Conservation (phyloP, 1,284 basidiomycete species). For the Flammula alnicola region DNA sequence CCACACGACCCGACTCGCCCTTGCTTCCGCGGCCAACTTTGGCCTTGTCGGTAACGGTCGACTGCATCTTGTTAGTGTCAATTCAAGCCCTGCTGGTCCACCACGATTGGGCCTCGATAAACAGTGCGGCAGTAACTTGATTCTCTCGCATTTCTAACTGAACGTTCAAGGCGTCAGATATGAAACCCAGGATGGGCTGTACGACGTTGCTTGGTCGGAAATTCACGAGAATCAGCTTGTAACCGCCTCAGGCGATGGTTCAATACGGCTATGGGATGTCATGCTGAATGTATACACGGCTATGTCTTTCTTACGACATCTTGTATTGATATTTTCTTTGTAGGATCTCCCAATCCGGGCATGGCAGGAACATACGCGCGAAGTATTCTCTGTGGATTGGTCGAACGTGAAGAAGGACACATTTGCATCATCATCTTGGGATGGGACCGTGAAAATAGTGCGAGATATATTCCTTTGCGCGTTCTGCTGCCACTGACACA, state of each 20-base stretch:
- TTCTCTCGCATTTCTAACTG: slow-evolving; percentile 55
- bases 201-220: slow-evolving; percentile 92
- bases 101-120: slow-evolving; percentile 64
- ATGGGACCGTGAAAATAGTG: slow-evolving; percentile 88
- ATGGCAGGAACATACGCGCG: slow-evolving; percentile 93
- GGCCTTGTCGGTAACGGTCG: slow-evolving; percentile 95
- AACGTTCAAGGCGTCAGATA: slow-evolving; percentile 60
- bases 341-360: slow-evolving; percentile 88
- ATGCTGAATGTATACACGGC: slow-evolving; percentile 75
- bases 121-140: slow-evolving; percentile 68
- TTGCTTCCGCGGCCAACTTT: slow-evolving; percentile 93
- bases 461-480: slow-evolving; percentile 32
- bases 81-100: slow-evolving; percentile 49
- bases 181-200: slow-evolving; percentile 93
- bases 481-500: slow-evolving; percentile 10
- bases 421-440: slow-evolving; percentile 93
- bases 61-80: slow-evolving; percentile 70
- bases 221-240: slow-evolving; percentile 89
- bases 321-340: slow-evolving; percentile 1
- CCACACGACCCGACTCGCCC: slow-evolving; percentile 79
- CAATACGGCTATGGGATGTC: slow-evolving; percentile 91
- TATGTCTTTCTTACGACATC: neutral
- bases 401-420: slow-evolving; percentile 92
- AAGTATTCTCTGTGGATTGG: slow-evolving; percentile 97
- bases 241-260: slow-evolving; percentile 90